Evolutionary conservation across 108 stramenopile genomes (phyloP).

Genomic region (Discostella stelligeroides): DNA sequence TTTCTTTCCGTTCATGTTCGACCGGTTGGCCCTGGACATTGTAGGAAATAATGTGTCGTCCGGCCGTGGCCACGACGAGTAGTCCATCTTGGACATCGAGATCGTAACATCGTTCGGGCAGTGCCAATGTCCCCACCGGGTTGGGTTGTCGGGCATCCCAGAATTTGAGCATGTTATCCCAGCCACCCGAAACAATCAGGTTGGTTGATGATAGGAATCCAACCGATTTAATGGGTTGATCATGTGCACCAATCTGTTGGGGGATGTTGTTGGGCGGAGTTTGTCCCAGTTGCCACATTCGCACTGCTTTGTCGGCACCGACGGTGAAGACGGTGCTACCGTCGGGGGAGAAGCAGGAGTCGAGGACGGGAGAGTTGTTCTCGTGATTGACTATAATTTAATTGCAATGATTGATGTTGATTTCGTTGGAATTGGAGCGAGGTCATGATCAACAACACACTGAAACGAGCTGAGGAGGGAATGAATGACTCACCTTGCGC

Average conservation of each 20-base stretch:
- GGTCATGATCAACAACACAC: no score
- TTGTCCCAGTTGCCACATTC: conserved; percentile 88
- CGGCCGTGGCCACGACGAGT: conserved; percentile 87
- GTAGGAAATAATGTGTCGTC: conserved; percentile 80
- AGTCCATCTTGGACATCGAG: conserved; percentile 83
- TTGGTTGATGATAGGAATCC: conserved; percentile 65
- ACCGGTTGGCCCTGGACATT: conserved; percentile 73
- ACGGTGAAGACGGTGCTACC: conserved; percentile 80
- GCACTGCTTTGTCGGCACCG: conserved; percentile 83
- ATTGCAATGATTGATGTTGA: no score
- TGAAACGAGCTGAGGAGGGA: no score
- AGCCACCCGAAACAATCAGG: conserved; percentile 80
- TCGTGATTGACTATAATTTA: conserved; percentile 73
- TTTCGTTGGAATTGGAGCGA: no score
- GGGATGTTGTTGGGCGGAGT: conserved; percentile 59
- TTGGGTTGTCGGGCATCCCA: conserved; percentile 89
- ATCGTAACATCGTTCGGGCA: conserved; percentile 87
- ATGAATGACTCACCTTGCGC: conserved; percentile 68
- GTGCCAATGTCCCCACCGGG: conserved; percentile 71
- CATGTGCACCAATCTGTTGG: conserved; percentile 90
- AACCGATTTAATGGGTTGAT: conserved; percentile 76
- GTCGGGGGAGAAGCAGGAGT: conserved; percentile 74
- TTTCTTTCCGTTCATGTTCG: conserved; percentile 75
- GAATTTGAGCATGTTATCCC: conserved; percentile 86
- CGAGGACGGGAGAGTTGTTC: conserved; percentile 64